A percentile compares a stretch with the other conserved stretches of the same genome.
phyloP scores from a whole-genome alignment of 352 stramenopile genomes.

The Phytophthora pini region DNA sequence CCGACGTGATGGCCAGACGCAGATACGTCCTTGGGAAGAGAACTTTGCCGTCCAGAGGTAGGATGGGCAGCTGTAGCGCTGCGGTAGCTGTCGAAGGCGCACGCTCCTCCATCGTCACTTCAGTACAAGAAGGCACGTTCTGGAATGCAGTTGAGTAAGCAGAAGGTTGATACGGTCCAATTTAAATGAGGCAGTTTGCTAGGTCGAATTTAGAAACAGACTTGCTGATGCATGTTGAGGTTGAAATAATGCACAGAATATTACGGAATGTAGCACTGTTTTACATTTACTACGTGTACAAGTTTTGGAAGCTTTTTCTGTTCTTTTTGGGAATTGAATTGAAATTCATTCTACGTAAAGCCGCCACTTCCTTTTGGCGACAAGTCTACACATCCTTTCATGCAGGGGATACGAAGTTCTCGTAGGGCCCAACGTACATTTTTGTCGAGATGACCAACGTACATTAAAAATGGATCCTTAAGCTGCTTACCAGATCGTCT shows the following conservation, averaged over 20 bases:
- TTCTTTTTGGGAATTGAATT: slow-evolving; percentile 10
- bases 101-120: slow-evolving; percentile 27
- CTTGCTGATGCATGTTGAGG: slow-evolving; percentile 1
- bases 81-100: slow-evolving; percentile 25
- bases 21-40: slow-evolving; percentile 82
- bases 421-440: slow-evolving; percentile 29
- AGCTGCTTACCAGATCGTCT: slow-evolving; percentile 27
- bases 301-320: neutral
- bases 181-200: slow-evolving; percentile 10
- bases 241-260: neutral
- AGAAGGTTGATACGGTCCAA: slow-evolving; percentile 1
- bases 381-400: slow-evolving; percentile 22
- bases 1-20: slow-evolving; percentile 69
- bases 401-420: slow-evolving; percentile 24
- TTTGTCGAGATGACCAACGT: slow-evolving; percentile 28
- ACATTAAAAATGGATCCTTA: slow-evolving; percentile 29
- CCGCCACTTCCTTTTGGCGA: slow-evolving; percentile 22
- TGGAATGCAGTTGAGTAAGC: slow-evolving; percentile 36
- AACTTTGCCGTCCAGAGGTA: slow-evolving; percentile 74
- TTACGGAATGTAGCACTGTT: neutral
- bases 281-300: neutral
- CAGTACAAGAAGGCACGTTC: slow-evolving; percentile 14
- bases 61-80: slow-evolving; percentile 59
- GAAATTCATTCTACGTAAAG: slow-evolving; percentile 15
- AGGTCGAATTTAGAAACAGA: neutral